Evolutionary conservation across 2,329 filamentous ascomycete species (phyloP).

Genomic region (Penicillium brevicompactum): DNA sequence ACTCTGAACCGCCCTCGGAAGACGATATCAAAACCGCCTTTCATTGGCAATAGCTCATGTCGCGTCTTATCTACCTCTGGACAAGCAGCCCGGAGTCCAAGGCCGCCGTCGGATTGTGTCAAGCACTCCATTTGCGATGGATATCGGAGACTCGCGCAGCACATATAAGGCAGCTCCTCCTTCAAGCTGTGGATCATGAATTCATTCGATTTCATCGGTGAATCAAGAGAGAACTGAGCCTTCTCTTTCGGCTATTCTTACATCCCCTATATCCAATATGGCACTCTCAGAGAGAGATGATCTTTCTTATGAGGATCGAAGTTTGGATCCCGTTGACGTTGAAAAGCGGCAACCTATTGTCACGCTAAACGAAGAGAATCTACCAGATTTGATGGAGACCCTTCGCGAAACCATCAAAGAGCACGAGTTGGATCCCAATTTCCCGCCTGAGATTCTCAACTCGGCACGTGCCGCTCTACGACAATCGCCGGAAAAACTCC

Average conservation of each 20-base stretch:
- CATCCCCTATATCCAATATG: background rate
- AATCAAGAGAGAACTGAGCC: background rate
- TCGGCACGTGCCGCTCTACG: background rate
- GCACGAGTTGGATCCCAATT: background rate
- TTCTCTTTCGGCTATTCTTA: background rate
- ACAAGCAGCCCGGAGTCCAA: background rate
- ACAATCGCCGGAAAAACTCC: background rate
- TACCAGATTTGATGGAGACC: background rate
- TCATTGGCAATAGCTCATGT: background rate
- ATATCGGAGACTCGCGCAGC: too few species aligned
- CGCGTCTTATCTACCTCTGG: background rate
- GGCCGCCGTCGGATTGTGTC: too few species aligned
- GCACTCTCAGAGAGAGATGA: background rate
- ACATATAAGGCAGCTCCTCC: background rate
- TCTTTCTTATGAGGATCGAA: too few species aligned
- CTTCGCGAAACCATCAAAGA: background rate
- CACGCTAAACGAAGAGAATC: background rate
- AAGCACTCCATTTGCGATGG: too few species aligned
- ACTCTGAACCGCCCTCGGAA: background rate
- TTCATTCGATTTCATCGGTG: background rate
- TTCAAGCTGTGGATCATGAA: background rate
- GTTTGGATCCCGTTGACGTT: background rate
- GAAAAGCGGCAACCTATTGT: background rate
- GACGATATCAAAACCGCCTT: background rate
- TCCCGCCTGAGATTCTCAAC: background rate